A percentile compares a stretch with the other conserved stretches of the same genome.
phyloP scores from a whole-genome alignment of 2,329 filamentous ascomycete species.

The Lachnellula occidentalis region DNA sequence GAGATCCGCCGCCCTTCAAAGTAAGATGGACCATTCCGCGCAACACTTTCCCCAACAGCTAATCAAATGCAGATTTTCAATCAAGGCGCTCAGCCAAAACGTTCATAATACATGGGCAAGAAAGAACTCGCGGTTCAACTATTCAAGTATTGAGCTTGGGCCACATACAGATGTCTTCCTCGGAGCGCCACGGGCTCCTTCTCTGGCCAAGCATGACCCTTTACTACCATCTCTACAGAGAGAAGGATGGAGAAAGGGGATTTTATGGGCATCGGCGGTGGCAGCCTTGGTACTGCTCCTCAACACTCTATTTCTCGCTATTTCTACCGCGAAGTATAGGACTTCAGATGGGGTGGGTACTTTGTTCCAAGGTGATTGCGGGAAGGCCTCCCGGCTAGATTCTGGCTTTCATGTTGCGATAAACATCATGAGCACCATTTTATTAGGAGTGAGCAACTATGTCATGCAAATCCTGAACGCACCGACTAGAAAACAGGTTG shows the following conservation, averaged over 20 bases:
- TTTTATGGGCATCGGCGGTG: background rate
- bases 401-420: conserved; percentile 19
- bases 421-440: conserved; percentile 31
- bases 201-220: background rate
- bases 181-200: no score
- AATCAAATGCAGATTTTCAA: background rate
- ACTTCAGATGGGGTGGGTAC: background rate
- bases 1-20: background rate
- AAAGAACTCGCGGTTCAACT: background rate
- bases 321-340: background rate
- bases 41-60: background rate
- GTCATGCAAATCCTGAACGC: conserved; percentile 32
- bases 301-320: background rate
- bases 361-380: background rate
- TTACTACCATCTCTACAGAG: background rate
- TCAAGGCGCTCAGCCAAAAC: background rate
- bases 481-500: conserved; percentile 30
- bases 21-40: background rate
- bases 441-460: conserved; percentile 33
- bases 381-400: background rate
- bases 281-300: background rate
- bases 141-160: background rate
- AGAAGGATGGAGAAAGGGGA: background rate
- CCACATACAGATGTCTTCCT: background rate
- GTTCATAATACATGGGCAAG: background rate